Conservation (phyloP, 202 grass and related monocot species). For the Zoysia matrella region DNA sequence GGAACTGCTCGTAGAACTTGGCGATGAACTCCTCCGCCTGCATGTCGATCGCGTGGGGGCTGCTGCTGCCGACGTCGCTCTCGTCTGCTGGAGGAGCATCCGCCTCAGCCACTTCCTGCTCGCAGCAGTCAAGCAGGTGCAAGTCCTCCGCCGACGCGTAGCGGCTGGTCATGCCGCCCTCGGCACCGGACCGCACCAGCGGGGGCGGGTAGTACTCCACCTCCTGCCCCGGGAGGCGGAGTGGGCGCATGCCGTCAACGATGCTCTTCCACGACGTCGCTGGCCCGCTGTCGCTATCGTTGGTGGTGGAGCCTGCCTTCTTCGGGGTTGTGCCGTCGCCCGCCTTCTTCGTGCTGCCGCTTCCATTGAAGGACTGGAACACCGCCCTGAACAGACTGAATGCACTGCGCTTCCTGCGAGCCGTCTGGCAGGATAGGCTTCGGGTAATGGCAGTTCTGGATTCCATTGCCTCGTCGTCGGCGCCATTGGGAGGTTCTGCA, state of each 20-base stretch:
- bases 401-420: conserved; percentile 32
- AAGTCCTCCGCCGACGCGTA: conserved; percentile 65
- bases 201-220: conserved; percentile 47
- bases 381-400: conserved; percentile 40
- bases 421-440: neutral
- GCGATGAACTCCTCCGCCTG: conserved; percentile 66
- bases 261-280: conserved; percentile 44
- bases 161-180: conserved; percentile 47
- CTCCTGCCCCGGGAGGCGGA: conserved; percentile 49
- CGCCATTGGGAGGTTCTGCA: neutral
- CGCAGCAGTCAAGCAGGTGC: conserved; percentile 20
- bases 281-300: neutral
- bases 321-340: neutral
- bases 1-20: conserved; percentile 75
- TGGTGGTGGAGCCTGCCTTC: neutral
- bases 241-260: conserved; percentile 52
- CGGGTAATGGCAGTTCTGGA: neutral
- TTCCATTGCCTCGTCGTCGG: neutral
- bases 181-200: neutral
- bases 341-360: neutral
- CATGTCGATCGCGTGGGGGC: conserved; percentile 51
- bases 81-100: neutral
- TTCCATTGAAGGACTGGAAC: conserved; percentile 19
- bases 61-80: neutral
- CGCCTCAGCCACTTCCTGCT: neutral